Conservation (phyloP, 805 yeast species). For the Ogataea haglerorum region DNA sequence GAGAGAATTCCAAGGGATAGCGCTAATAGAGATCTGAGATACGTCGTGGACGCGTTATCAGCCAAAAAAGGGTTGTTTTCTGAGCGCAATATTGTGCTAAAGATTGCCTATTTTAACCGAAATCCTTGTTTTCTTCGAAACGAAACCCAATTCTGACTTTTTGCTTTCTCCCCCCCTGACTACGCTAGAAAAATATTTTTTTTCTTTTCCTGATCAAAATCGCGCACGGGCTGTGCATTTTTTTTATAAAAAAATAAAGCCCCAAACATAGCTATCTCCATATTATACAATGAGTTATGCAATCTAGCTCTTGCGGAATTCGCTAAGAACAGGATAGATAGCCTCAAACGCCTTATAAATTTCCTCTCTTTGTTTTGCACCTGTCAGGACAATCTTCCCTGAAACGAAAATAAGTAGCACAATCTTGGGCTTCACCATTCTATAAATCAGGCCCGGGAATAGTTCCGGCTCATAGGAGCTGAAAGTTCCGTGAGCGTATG, state of each 20-base stretch:
- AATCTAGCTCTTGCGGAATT: slow-evolving; percentile 68
- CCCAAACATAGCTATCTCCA: slow-evolving; percentile 7
- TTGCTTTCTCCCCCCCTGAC: slow-evolving; percentile 3
- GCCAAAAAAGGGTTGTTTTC: not conserved
- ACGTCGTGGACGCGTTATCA: slow-evolving; percentile 1
- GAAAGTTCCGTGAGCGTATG: slow-evolving; percentile 98
- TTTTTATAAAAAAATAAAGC: not conserved
- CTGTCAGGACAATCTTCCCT: slow-evolving; percentile 95
- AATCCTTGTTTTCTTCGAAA: slow-evolving; percentile 3
- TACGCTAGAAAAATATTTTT: slow-evolving; percentile 1
- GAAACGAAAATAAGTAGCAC: slow-evolving; percentile 93
- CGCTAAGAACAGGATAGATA: slow-evolving; percentile 96
- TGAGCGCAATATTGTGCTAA: not conserved
- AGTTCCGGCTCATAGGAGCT: slow-evolving; percentile 97
- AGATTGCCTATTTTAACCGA: not conserved
- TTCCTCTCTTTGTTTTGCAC: slow-evolving; percentile 98
- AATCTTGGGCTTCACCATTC: slow-evolving; percentile 99
- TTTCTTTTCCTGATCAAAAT: slow-evolving; percentile 4
- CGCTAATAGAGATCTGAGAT: not conserved
- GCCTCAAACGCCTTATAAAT: slow-evolving; percentile 98
- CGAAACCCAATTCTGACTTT: slow-evolving; percentile 8
- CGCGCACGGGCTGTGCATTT: slow-evolving; percentile 12
- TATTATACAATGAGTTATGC: slow-evolving; percentile 9
- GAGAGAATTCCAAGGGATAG: not conserved
- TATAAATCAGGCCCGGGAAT: slow-evolving; percentile 96